These are phyloP conservation scores for Myxozyma sirexii DNA, from an alignment of 805 yeast species.

Conservation along the genomic window DNA sequence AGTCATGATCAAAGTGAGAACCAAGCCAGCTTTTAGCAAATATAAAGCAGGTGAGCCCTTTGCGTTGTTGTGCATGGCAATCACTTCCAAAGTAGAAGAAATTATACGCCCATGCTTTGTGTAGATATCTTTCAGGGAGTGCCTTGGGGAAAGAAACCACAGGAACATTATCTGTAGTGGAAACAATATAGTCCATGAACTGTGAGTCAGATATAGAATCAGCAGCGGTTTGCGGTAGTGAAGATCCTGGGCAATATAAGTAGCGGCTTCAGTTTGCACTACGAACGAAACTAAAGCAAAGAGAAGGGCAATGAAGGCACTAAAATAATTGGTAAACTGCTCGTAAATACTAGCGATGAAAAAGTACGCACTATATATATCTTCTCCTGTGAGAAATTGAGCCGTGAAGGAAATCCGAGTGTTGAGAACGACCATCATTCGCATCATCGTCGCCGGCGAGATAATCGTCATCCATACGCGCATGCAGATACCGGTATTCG, in stretches of 20 bases:
- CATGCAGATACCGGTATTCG: constrained; percentile 30
- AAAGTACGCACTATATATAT: constrained; percentile 30
- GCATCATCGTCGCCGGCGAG: constrained; percentile 8
- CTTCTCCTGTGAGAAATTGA: constrained; percentile 22
- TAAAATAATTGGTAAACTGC: background rate
- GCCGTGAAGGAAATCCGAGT: constrained; percentile 12
- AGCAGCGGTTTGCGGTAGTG: constrained; percentile 71
- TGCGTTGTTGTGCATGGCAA: constrained; percentile 24
- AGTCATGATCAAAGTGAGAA: constrained; percentile 62
- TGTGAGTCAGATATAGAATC: constrained; percentile 62
- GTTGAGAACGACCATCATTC: constrained; percentile 1
- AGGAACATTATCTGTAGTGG: constrained; percentile 62
- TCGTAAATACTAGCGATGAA: background rate
- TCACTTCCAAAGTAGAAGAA: constrained; percentile 36
- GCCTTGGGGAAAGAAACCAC: constrained; percentile 44
- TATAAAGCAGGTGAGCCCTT: constrained; percentile 51
- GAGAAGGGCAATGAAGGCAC: constrained; percentile 51
- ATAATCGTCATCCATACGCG: constrained; percentile 18
- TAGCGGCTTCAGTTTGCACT: constrained; percentile 76
- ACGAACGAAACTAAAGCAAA: constrained; percentile 65
- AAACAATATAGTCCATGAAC: constrained; percentile 75
- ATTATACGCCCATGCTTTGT: constrained; percentile 30
- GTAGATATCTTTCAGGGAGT: constrained; percentile 31
- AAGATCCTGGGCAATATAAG: constrained; percentile 59
- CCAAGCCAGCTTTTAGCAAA: constrained; percentile 48